A percentile compares a stretch with the other conserved stretches of the same genome.
Evolutionary conservation across 2,329 filamentous ascomycete genomes (phyloP).

Genomic region (Pseudonectria buxi): DNA sequence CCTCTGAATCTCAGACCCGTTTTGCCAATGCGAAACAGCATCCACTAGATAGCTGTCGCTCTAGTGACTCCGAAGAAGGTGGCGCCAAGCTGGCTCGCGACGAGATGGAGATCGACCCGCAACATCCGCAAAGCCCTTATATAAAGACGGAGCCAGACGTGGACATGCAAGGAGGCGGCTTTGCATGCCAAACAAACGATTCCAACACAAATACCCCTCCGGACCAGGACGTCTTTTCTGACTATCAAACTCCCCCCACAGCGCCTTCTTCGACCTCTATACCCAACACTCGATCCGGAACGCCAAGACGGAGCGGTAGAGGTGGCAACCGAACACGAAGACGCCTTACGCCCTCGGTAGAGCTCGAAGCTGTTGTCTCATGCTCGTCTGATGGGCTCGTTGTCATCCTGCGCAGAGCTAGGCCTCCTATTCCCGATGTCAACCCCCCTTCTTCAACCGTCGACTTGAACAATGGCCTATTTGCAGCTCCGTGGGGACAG

Average conservation of each 20-base stretch:
- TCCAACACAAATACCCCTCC: too few relatives aligned
- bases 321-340: conserved; percentile 4
- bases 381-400: conserved; percentile 85
- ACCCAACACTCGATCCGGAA: conserved; percentile 2
- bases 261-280: conserved; percentile 7
- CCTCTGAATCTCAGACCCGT: not conserved
- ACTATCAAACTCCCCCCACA: conserved; percentile 13
- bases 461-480: conserved; percentile 56
- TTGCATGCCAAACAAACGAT: not conserved
- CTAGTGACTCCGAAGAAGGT: conserved; percentile 37
- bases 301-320: conserved; percentile 2
- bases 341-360: conserved; percentile 42
- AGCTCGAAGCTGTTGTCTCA: conserved; percentile 84
- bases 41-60: conserved; percentile 21
- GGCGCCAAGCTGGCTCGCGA: conserved; percentile 37
- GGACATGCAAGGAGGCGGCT: conserved; percentile 12
- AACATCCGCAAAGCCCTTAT: conserved; percentile 21
- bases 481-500: conserved; percentile 72
- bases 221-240: not conserved
- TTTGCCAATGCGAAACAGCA: conserved; percentile 1
- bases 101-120: conserved; percentile 34
- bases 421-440: conserved; percentile 58
- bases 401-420: conserved; percentile 68
- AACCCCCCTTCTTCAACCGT: conserved; percentile 40
- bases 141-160: conserved; percentile 31